Evolutionary conservation across 2,329 filamentous ascomycete genomes (phyloP).

Genomic region (Orbilia brochopaga): DNA sequence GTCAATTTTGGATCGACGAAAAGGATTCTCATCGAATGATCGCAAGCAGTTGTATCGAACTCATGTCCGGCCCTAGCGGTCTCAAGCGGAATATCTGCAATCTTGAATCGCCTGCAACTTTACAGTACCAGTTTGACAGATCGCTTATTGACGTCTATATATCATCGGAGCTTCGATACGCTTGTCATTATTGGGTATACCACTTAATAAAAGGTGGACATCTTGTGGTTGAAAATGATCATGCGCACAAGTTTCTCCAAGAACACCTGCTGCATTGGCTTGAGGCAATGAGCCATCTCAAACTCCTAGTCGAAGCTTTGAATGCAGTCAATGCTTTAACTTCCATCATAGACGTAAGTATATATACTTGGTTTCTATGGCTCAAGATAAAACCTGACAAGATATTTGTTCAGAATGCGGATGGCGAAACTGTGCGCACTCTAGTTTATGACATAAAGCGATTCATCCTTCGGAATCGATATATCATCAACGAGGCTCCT

Average conservation of each 20-base stretch:
- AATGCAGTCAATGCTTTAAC: constrained; percentile 18
- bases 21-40: not conserved
- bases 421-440: not conserved
- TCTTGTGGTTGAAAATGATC: constrained; percentile 55
- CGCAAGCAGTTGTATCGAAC: constrained; percentile 52
- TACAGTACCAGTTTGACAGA: constrained; percentile 46
- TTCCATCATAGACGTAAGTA: constrained; percentile 8
- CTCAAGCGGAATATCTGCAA: constrained; percentile 56
- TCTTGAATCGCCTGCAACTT: constrained; percentile 32
- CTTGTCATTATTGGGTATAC: constrained; percentile 57
- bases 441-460: constrained; percentile 6
- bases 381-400: not conserved
- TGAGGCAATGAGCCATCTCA: constrained; percentile 57
- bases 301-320: constrained; percentile 52
- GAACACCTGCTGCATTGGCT: constrained; percentile 57
- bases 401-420: not conserved
- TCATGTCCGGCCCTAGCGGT: constrained; percentile 55
- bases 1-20: constrained; percentile 15
- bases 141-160: constrained; percentile 54
- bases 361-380: not conserved
- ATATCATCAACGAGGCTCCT: constrained; percentile 1
- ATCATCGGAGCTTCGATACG: constrained; percentile 57
- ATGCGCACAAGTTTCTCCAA: constrained; percentile 56
- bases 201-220: constrained; percentile 55
- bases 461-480: not conserved